A percentile compares a stretch with the other conserved stretches of the same genome.
Evolutionary conservation across 2,329 filamentous ascomycete species (phyloP).

Genomic region (Aspergillus floridensis): DNA sequence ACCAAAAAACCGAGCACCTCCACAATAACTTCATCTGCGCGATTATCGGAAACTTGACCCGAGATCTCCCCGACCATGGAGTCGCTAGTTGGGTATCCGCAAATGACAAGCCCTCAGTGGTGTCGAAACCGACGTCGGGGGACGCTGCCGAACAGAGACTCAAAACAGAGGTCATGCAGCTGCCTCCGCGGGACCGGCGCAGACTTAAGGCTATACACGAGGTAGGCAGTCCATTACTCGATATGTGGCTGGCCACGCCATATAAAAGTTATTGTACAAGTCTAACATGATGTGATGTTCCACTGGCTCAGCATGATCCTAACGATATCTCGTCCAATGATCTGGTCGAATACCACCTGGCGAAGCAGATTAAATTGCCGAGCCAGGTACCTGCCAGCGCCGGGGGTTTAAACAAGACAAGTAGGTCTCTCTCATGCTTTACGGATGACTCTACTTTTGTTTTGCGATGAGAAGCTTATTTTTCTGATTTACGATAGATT

Average conservation of each 20-base stretch:
- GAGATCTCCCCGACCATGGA: slow-evolving; percentile 61
- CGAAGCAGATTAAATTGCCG: slow-evolving; percentile 51
- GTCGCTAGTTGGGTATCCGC: slow-evolving; percentile 64
- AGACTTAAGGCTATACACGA: slow-evolving; percentile 56
- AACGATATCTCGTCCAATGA: slow-evolving; percentile 31
- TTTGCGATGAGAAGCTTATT: slow-evolving; percentile 15
- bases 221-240: slow-evolving; percentile 31
- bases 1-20: slow-evolving; percentile 54
- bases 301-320: slow-evolving; percentile 33
- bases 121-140: slow-evolving; percentile 53
- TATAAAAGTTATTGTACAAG: neutral
- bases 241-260: neutral
- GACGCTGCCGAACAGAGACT: slow-evolving; percentile 62
- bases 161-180: slow-evolving; percentile 63
- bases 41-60: slow-evolving; percentile 57
- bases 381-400: slow-evolving; percentile 67
- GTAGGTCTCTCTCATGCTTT: slow-evolving; percentile 47
- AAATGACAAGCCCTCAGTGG: slow-evolving; percentile 52
- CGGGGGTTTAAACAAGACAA: slow-evolving; percentile 74
- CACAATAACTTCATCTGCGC: slow-evolving; percentile 62
- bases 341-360: slow-evolving; percentile 45
- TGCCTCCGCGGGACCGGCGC: slow-evolving; percentile 59
- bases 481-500: slow-evolving; percentile 42
- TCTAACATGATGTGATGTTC: slow-evolving; percentile 9
- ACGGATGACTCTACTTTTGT: slow-evolving; percentile 8